Base-by-base conservation (phyloP, 768 basidiomycete species). In the Punctularia strigosozonata region DNA sequence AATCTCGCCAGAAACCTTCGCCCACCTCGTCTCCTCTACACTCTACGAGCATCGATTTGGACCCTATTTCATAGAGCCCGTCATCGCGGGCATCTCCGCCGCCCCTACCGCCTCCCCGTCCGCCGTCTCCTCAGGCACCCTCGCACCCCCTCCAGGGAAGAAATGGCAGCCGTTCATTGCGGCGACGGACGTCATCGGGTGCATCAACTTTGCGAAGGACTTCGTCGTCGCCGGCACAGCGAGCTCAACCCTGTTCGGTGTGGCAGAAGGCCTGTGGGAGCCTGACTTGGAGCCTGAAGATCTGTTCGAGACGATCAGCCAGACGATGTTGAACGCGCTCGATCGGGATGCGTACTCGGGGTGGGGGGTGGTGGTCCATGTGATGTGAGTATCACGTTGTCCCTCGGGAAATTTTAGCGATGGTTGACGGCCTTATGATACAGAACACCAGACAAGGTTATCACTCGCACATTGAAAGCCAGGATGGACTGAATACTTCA, bases 191-290 rank as follows among this genome's bases (percentile, higher is more conserved):
- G 68, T 91, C 48, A 92, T 94, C 50, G 89, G 89, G 24, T 92
- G 89, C 58, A 64, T 92, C 39, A 90, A 89, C 63, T 85, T 87
- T 51, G 87, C 89, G 17, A 90, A 92, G 61, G 95, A 98, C 60
- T 99, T 99, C 50, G 89, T 92, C 42, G 95, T 97, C 8, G 77
- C 88, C 6, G 95, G 95, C 24, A 90, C 90, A 1, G 94, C 95
- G 17, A 80, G 80, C 52, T 68, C 77, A 44, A 97, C 97, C 64
- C 62, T 99, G 46, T 95, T 80, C 51, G 95, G 95, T 81, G 80
- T 94, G 38, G 95, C 95, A 30, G 95, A 99, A 60, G 90, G 91
- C 3, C 71, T 99, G 22, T 99, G 95, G 95, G 95, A 99, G 61
- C 91, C 94, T 6, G 87, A 91, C 58, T 66, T 99, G 57, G 91